Percentiles rank a stretch among this genome's conserved stretches.
Conservation (phyloP, 805 yeast genomes). For the Yueomyces sinensis region DNA sequence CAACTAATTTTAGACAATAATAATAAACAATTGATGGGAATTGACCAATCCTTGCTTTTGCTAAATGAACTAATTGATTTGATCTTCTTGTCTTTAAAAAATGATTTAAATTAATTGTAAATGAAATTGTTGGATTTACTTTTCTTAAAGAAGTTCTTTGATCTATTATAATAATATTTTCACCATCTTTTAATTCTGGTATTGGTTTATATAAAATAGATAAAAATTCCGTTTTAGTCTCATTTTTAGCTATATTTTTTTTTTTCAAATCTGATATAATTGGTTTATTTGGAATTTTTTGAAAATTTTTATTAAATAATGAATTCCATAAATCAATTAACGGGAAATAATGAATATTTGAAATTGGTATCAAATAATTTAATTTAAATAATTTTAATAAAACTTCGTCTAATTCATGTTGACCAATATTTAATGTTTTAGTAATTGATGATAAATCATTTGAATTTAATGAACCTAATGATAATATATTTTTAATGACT, state of each 20-base stretch:
- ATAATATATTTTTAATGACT: constrained; percentile 55
- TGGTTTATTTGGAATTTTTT: constrained; percentile 25
- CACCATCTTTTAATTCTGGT: constrained; percentile 13
- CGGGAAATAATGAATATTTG: constrained; percentile 25
- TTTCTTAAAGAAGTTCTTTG: constrained; percentile 26
- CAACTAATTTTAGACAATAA: constrained; percentile 43
- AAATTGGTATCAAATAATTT: constrained; percentile 38
- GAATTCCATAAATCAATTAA: constrained; percentile 27
- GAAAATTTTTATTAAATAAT: constrained; percentile 29
- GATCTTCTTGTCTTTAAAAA: constrained; percentile 57
- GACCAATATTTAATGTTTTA: constrained; percentile 12
- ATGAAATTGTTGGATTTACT: constrained; percentile 36
- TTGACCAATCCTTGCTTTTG: constrained; percentile 55
- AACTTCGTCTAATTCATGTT: constrained; percentile 22
- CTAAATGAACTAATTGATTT: constrained; percentile 46
- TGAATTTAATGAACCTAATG: constrained; percentile 51
- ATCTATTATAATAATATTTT: constrained; percentile 15
- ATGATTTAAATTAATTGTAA: constrained; percentile 52
- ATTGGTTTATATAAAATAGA: constrained; percentile 25
- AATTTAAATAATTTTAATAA: constrained; percentile 35
- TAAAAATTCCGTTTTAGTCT: constrained; percentile 27
- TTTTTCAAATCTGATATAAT: constrained; percentile 42
- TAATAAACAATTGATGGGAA: constrained; percentile 53
- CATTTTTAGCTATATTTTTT: constrained; percentile 45
- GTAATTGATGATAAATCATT: constrained; percentile 27